These are phyloP conservation scores for Talaromyces amestolkiae DNA, from an alignment of 2,329 filamentous ascomycete genomes.

Conservation along the genomic window DNA sequence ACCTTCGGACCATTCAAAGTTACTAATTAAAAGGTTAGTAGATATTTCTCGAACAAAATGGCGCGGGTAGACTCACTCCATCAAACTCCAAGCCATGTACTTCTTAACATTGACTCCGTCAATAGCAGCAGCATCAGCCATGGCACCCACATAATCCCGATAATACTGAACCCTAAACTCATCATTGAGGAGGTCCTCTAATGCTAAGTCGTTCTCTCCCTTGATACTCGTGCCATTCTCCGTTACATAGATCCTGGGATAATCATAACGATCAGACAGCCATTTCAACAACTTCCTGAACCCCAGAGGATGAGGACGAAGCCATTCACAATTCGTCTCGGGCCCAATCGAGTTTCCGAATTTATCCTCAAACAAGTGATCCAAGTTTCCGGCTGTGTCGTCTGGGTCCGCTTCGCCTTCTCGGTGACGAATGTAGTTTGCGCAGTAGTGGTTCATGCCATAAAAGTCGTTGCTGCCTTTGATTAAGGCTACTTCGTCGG, in stretches of 20 bases:
- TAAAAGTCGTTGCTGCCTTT: constrained; percentile 90
- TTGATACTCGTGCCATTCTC: constrained; percentile 86
- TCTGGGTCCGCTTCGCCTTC: constrained; percentile 58
- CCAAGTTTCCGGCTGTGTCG: constrained; percentile 74
- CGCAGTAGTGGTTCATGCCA: constrained; percentile 91
- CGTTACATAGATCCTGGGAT: constrained; percentile 79
- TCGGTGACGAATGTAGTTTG: constrained; percentile 78
- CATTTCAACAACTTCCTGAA: constrained; percentile 76
- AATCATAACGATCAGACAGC: constrained; percentile 72
- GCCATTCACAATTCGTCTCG: constrained; percentile 79
- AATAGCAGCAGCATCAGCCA: constrained; percentile 67
- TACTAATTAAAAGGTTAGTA: constrained; percentile 44
- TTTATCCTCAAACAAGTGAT: constrained; percentile 69
- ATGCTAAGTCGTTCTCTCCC: constrained; percentile 72
- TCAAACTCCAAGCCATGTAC: constrained; percentile 82
- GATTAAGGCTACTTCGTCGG: constrained; percentile 70
- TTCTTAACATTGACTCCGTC: constrained; percentile 77
- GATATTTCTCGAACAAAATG: not conserved
- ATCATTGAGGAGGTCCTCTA: constrained; percentile 72
- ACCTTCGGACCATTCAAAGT: constrained; percentile 90
- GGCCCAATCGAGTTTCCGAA: constrained; percentile 70
- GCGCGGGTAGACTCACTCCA: constrained; percentile 59
- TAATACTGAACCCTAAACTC: constrained; percentile 81
- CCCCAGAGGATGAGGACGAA: constrained; percentile 70
- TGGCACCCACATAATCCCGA: constrained; percentile 69